phyloP scores from a whole-genome alignment of 345 rosid species.

The Ceriops tagal region DNA sequence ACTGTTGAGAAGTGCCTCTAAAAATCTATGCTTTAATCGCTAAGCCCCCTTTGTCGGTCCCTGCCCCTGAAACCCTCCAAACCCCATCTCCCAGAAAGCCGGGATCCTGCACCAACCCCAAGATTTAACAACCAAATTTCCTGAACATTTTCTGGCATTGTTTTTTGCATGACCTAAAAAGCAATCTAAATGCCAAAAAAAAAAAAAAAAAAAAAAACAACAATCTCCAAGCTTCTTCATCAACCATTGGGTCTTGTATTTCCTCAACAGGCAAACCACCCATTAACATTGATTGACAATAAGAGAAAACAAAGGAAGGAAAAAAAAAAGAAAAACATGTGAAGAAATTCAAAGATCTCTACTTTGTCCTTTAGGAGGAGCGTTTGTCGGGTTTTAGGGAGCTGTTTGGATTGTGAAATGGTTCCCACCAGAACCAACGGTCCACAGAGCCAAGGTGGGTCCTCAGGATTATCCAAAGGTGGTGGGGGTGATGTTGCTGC shows the following conservation, averaged over 20 bases:
- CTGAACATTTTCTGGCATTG: not conserved
- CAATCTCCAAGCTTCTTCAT: not conserved
- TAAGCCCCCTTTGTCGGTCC: not conserved
- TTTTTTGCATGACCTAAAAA: not conserved
- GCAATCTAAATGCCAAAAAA: not conserved
- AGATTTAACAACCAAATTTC: not conserved
- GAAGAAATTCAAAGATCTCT: not conserved
- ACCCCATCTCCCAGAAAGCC: not conserved
- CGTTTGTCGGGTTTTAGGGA: not conserved
- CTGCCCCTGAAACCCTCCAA: not conserved
- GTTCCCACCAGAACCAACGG: conserved; percentile 3
- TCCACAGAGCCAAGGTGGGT: not conserved
- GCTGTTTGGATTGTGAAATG: not conserved
- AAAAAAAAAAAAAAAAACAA: not conserved
- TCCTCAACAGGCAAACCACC: not conserved
- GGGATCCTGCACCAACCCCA: not conserved
- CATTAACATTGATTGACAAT: not conserved
- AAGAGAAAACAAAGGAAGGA: not conserved
- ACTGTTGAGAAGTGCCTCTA: not conserved
- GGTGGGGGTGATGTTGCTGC: not conserved
- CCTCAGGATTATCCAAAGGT: not conserved
- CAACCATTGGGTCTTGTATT: not conserved
- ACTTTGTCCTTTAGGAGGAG: not conserved
- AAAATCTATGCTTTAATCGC: not conserved
- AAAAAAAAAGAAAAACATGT: not conserved